Evolutionary conservation across 805 yeast genomes (phyloP).

Genomic region (Candida corydali): DNA sequence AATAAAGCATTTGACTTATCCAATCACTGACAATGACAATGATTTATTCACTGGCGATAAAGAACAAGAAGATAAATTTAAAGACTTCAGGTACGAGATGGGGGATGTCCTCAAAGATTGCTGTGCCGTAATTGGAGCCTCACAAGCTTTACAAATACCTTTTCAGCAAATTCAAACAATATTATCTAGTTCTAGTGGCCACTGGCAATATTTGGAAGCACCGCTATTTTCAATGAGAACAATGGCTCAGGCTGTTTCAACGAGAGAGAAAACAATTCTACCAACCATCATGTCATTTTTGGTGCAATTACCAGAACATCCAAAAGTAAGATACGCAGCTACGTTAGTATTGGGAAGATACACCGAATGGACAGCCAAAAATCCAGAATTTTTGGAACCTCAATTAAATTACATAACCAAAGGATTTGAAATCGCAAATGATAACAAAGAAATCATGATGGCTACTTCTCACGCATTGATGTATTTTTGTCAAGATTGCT

Average conservation of each 20-base stretch:
- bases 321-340: slow-evolving; percentile 86
- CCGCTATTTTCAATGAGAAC: slow-evolving; percentile 85
- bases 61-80: slow-evolving; percentile 88
- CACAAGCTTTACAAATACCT: slow-evolving; percentile 66
- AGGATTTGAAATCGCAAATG: slow-evolving; percentile 49
- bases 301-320: slow-evolving; percentile 74
- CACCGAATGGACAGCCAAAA: slow-evolving; percentile 89
- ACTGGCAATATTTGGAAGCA: slow-evolving; percentile 89
- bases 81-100: slow-evolving; percentile 92
- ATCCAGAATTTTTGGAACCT: slow-evolving; percentile 75
- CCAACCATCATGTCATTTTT: slow-evolving; percentile 73
- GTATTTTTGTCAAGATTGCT: slow-evolving; percentile 93
- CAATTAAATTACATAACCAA: slow-evolving; percentile 80
- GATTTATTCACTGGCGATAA: slow-evolving; percentile 57
- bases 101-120: slow-evolving; percentile 97
- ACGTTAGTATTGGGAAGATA: slow-evolving; percentile 93
- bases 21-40: slow-evolving; percentile 32
- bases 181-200: slow-evolving; percentile 19
- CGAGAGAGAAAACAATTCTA: slow-evolving; percentile 58
- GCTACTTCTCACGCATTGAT: slow-evolving; percentile 93
- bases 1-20: slow-evolving; percentile 71
- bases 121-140: slow-evolving; percentile 83
- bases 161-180: slow-evolving; percentile 52
- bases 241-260: slow-evolving; percentile 87
- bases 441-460: slow-evolving; percentile 49